Evolutionary conservation across 371 early-diverging fungal genomes (phyloP).

Genomic region (Chytridium lagenaria): DNA sequence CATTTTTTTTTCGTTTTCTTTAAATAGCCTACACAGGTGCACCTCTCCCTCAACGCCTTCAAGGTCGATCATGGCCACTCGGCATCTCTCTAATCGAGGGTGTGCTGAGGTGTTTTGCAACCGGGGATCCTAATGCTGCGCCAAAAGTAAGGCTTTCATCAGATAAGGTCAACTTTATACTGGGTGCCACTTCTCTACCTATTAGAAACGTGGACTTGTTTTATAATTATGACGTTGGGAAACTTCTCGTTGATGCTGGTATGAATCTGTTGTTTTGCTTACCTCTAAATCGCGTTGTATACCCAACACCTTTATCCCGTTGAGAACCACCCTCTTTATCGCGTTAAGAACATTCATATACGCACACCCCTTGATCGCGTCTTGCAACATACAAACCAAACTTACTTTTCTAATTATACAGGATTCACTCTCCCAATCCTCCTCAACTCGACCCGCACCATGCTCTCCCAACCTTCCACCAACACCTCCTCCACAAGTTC

Average conservation of each 20-base stretch:
- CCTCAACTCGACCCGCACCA: neutral
- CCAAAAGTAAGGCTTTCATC: neutral
- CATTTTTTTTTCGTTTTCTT: neutral
- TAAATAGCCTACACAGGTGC: neutral
- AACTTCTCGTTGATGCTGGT: neutral
- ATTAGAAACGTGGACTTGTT: neutral
- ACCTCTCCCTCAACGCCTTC: neutral
- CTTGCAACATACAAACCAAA: no score
- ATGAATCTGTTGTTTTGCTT: neutral
- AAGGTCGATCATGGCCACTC: neutral
- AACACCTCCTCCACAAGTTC: neutral
- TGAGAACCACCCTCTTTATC: no score
- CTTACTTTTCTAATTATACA: no score
- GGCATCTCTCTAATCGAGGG: neutral
- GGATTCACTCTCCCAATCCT: conserved; percentile 5
- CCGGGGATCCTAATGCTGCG: neutral
- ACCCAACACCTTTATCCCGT: no score
- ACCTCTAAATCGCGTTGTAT: no score
- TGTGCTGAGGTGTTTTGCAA: neutral
- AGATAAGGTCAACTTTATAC: neutral
- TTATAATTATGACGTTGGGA: conserved; percentile 1
- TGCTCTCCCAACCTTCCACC: neutral
- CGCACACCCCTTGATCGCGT: no score
- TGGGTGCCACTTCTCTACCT: neutral
- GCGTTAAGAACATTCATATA: no score